Base-by-base conservation (phyloP, 2,329 filamentous ascomycete genomes). In the Xylaria sp. region DNA sequence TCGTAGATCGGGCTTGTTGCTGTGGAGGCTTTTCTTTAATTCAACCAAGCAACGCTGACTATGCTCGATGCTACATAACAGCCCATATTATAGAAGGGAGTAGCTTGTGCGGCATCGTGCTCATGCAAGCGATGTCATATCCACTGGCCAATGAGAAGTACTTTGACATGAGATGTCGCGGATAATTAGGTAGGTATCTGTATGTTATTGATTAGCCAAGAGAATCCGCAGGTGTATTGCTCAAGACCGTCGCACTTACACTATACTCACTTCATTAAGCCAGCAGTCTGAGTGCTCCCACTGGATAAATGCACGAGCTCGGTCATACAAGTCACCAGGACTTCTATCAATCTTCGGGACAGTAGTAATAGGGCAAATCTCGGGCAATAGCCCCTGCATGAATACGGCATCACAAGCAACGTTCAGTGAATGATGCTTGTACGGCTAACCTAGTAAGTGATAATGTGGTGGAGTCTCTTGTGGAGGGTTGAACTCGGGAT, bases 401-500 rank as follows among this genome's bases (percentile, higher is more conserved):
- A 42, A 36, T 40, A 67, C 33, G 44, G 23, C 57, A 63, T 49
- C 33, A 51, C 49, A 62, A 62, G 28, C 58, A 44, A 17, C 36
- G 15, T 60, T 6, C 13, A 33, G 59, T 40, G 28, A 53, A 38
- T 48, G n/a, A 60, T 23, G 53, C 23, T 38, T 11, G 56, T 63
- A 42, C 51, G 49, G 53, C 28, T 48, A 58, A 38, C 44, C 42
- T 20, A 36, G 57, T 44, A 61, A 28, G 28, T 53, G 20, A 36
- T 48, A 48, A 51, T 49, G 65, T 48, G 23, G 56, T 54, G 54
- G 26, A n/a, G 40, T 60, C 28, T 11, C 62, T 63, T 59, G 65
- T 71, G 65, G 53, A 63, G 44, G 59, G 65, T 67, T 61, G 59
- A 48, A 46, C 57, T 65, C 67, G 61, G 65, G 68, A 68, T 70